A percentile compares a stretch with the other conserved stretches of the same genome.
Evolutionary conservation across 768 basidiomycete species (phyloP).

Genomic region (Kwoniella sp.): DNA sequence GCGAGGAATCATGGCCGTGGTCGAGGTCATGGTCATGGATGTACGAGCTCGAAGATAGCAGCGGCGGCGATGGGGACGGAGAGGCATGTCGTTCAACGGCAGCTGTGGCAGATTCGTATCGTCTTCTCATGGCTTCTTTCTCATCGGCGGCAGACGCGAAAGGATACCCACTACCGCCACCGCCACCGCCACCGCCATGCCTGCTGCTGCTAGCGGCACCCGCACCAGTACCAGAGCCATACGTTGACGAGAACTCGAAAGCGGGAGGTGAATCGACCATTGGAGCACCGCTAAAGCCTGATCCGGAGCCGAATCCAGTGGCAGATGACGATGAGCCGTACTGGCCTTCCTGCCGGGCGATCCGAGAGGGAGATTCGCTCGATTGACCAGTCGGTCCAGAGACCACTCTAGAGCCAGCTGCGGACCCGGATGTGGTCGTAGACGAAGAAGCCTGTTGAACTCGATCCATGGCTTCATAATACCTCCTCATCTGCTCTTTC

Average conservation of each 20-base stretch:
- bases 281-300: not conserved
- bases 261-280: not conserved
- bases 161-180: not conserved
- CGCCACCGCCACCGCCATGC: not conserved
- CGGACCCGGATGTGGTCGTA: no score
- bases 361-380: no score
- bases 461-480: slow-evolving; percentile 9
- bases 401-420: no score
- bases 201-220: no score
- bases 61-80: not conserved
- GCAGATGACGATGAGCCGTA: no score
- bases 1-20: not conserved
- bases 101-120: slow-evolving; percentile 45
- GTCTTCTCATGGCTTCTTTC: slow-evolving; percentile 46
- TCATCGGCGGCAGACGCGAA: slow-evolving; percentile 46
- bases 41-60: no score
- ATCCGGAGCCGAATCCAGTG: not conserved
- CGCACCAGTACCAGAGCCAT: no score
- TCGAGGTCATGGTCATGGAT: no score
- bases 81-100: slow-evolving; percentile 12
- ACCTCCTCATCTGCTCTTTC: slow-evolving; percentile 27
- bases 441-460: slow-evolving; percentile 29
- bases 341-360: no score
- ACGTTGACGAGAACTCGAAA: not conserved
- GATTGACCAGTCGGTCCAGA: no score